Conservation (phyloP, 2,329 filamentous ascomycete species). For the Bipolaris sorokiniana region DNA sequence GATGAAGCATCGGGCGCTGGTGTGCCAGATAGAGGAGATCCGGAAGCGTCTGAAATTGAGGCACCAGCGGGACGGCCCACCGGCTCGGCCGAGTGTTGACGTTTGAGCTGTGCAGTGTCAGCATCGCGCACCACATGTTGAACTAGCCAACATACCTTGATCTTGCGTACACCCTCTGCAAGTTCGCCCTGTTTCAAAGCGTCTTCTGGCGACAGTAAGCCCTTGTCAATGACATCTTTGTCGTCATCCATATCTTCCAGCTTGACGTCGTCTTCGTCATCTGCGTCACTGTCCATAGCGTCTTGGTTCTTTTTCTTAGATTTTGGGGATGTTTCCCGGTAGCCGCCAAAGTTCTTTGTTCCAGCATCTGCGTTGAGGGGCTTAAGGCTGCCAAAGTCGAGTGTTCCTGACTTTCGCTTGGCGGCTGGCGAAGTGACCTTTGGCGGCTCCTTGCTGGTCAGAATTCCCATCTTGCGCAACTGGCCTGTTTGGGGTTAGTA, state of each 20-base stretch:
- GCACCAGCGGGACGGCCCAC: constrained; percentile 52
- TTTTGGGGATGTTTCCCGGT: constrained; percentile 68
- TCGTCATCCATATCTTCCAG: constrained; percentile 65
- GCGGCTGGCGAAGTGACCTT: constrained; percentile 64
- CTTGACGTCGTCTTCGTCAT: constrained; percentile 71
- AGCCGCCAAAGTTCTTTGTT: constrained; percentile 87
- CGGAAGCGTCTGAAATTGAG: constrained; percentile 32
- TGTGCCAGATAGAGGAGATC: constrained; percentile 35
- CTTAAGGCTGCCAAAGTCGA: constrained; percentile 84
- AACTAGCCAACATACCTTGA: constrained; percentile 66
- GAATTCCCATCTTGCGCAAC: constrained; percentile 93
- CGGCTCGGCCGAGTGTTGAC: constrained; percentile 76
- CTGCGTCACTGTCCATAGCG: constrained; percentile 76
- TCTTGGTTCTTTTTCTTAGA: constrained; percentile 59
- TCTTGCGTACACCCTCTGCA: constrained; percentile 80
- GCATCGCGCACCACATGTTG: neutral
- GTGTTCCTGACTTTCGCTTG: constrained; percentile 80
- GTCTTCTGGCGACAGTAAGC: constrained; percentile 70
- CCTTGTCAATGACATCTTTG: constrained; percentile 63
- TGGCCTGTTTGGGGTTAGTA: constrained; percentile 66
- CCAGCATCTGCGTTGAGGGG: constrained; percentile 80
- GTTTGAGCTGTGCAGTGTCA: constrained; percentile 68
- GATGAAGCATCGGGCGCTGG: constrained; percentile 25
- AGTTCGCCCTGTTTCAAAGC: constrained; percentile 74
- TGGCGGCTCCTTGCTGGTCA: constrained; percentile 69